Evolutionary conservation across 2,329 filamentous ascomycete species (phyloP), one percentile per base, ranked within the genome.

Genomic region (Coleophoma crateriformis): DNA sequence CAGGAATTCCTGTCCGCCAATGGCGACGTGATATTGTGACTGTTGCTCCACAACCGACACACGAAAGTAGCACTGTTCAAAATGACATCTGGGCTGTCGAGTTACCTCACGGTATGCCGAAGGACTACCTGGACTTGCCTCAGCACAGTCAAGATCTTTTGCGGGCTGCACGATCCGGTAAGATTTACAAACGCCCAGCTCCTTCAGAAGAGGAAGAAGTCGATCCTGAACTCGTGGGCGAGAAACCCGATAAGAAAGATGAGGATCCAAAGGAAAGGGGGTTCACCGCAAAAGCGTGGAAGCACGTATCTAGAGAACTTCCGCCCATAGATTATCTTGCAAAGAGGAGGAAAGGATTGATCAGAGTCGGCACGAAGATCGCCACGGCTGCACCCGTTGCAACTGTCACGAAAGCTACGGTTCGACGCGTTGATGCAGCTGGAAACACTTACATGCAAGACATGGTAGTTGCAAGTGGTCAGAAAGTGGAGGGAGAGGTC

Each of bases 371-470:
- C 5, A 76, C 78, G 35, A 75, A 72, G 62, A 46, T 51, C n/a
- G 19, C 19, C 12, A 71, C 77, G 3, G 65, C 78, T 46, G 67
- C 71, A n/a, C 63, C 67, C 7, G 69, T 72, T 10, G 76, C 81
- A 4, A 88, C 75, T 6, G 70, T 94, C 60, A 85, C 88, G 7
- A 87, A 87, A 61, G 89, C 88, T 0, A 94, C 87, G 19, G 88
- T 96, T 47, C 82, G 87, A 59, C 84, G 86, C 57, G 73, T 85
- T 11, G 89, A 95, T 63, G 84, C 85, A 4, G 81, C 82, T 1
- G 91, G 91, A 20, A 92, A 92, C 59, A 78, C 88, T 10, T 89
- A 88, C 53, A 84, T 92, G 2, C 90, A 94, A 66, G 89, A 95
- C 61, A 83, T 94, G 7, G 87, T 89, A 17, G 78, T 95, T 4